Percentiles rank a stretch among this genome's conserved stretches.
Conservation (phyloP, 2,329 filamentous ascomycete species). For the Ophiostoma himal-ulmi region DNA sequence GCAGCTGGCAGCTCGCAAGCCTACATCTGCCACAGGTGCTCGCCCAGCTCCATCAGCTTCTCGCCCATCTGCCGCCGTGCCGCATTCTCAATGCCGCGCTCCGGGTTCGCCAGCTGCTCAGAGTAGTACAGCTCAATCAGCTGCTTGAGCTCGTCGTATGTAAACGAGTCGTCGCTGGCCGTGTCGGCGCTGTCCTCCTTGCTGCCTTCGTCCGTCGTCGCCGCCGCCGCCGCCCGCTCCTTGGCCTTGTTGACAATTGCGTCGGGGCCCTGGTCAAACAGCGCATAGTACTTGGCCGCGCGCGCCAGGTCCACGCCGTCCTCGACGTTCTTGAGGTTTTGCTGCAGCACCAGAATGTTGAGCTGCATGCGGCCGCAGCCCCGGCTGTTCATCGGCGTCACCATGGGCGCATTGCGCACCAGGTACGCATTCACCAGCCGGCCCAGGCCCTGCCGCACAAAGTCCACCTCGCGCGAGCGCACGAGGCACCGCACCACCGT, state of each 20-base stretch:
- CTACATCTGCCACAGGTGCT: slow-evolving; percentile 64
- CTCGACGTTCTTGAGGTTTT: slow-evolving; percentile 93
- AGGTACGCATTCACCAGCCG: slow-evolving; percentile 74
- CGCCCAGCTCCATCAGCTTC: slow-evolving; percentile 63
- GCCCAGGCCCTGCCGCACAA: slow-evolving; percentile 71
- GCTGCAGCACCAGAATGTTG: slow-evolving; percentile 90
- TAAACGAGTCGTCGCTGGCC: slow-evolving; percentile 45
- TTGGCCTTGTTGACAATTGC: slow-evolving; percentile 59
- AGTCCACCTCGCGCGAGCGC: slow-evolving; percentile 62
- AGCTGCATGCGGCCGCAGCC: slow-evolving; percentile 85
- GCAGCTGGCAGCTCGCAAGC: too few species aligned
- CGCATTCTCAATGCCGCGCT: slow-evolving; percentile 60
- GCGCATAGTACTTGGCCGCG: slow-evolving; percentile 60
- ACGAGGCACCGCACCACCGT: slow-evolving; percentile 64
- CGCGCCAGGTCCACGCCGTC: slow-evolving; percentile 58
- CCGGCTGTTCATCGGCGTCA: slow-evolving; percentile 75
- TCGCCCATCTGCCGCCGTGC: slow-evolving; percentile 66
- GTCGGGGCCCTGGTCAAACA: slow-evolving; percentile 62
- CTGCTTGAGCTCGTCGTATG: slow-evolving; percentile 60
- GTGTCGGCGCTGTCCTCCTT: slow-evolving; percentile 31
- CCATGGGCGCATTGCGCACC: slow-evolving; percentile 62
- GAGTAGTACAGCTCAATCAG: slow-evolving; percentile 63
- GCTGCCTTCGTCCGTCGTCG: slow-evolving; percentile 30
- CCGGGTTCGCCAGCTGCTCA: slow-evolving; percentile 58
- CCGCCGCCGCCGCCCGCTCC: slow-evolving; percentile 30